Conservation (phyloP, 768 basidiomycete genomes). For the Asterophora parasitica region DNA sequence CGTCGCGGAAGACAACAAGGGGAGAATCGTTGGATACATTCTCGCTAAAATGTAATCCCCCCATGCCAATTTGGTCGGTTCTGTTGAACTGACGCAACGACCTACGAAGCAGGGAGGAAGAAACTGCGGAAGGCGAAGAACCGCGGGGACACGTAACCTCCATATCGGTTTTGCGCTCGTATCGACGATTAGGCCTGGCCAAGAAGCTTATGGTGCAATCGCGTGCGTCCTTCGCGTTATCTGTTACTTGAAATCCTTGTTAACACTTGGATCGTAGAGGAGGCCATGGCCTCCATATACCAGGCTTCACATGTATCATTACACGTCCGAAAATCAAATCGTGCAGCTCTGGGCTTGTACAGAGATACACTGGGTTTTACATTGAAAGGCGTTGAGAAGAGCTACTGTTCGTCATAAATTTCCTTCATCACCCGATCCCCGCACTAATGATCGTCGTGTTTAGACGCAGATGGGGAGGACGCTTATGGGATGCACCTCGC, state of each 20-base stretch:
- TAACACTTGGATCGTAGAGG: conserved; percentile 44
- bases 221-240: conserved; percentile 48
- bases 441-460: neutral
- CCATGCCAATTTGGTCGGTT: conserved; percentile 2
- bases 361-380: conserved; percentile 89
- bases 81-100: conserved; percentile 10
- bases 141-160: conserved; percentile 95
- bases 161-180: conserved; percentile 88
- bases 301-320: conserved; percentile 83
- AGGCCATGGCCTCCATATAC: conserved; percentile 88
- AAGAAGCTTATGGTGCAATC: conserved; percentile 95
- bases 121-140: conserved; percentile 54
- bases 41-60: conserved; percentile 81
- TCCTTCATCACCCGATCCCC: neutral
- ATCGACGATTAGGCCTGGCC: conserved; percentile 86
- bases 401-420: conserved; percentile 65
- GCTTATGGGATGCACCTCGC: conserved; percentile 86
- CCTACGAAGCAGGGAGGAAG: conserved; percentile 53
- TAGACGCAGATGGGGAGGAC: conserved; percentile 94
- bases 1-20: conserved; percentile 88
- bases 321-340: conserved; percentile 93
- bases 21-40: conserved; percentile 92
- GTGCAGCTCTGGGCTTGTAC: conserved; percentile 86
- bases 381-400: conserved; percentile 82
- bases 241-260: neutral